These are phyloP conservation scores for Trichomonascaceae sp. DNA, from an alignment of 1,139 yeast species.

Conservation along the genomic window DNA sequence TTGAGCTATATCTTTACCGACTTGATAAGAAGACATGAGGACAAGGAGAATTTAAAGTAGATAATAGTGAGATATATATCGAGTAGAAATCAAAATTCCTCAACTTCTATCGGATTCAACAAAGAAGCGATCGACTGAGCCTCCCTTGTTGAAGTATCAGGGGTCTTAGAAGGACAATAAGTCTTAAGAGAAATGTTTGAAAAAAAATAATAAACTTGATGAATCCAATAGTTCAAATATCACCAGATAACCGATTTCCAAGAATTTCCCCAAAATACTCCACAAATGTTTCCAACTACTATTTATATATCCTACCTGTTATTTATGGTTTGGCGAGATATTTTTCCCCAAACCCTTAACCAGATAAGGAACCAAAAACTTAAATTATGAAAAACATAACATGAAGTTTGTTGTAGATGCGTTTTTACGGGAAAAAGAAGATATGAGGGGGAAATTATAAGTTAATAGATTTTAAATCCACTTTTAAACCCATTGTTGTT, in stretches of 20 bases:
- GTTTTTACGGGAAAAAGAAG: neutral
- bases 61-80: neutral
- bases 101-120: neutral
- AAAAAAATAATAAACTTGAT: no score
- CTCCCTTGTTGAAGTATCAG: neutral
- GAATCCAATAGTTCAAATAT: neutral
- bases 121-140: neutral
- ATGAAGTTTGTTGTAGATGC: neutral
- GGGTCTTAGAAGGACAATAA: neutral
- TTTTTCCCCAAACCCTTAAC: neutral
- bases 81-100: neutral
- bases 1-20: constrained; percentile 12
- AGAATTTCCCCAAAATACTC: neutral
- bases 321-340: neutral
- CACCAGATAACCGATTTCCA: neutral
- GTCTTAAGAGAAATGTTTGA: neutral
- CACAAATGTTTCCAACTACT: neutral
- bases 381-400: neutral
- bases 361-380: neutral
- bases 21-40: constrained; percentile 14
- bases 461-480: no score
- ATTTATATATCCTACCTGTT: neutral
- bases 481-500: no score
- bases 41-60: neutral
- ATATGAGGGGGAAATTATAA: no score